Evolutionary conservation across 2,329 filamentous ascomycete genomes (phyloP).

Genomic region (Ophiosphaerella herpotricha): DNA sequence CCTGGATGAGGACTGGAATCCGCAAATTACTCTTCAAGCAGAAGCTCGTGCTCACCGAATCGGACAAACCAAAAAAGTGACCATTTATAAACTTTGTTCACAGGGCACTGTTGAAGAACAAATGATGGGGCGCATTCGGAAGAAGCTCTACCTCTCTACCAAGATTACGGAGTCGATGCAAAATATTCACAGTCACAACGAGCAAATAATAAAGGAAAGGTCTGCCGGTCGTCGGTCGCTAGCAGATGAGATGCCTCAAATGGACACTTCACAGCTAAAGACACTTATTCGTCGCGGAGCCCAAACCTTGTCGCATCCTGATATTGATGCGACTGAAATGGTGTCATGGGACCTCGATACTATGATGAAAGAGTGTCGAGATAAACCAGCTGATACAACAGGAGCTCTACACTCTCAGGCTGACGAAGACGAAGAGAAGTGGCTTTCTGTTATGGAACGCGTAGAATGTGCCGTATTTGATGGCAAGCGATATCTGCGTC

Average conservation of each 20-base stretch:
- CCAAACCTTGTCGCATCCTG: conserved; percentile 57
- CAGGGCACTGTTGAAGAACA: conserved; percentile 63
- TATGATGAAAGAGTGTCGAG: conserved; percentile 59
- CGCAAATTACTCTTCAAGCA: conserved; percentile 59
- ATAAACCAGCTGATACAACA: conserved; percentile 53
- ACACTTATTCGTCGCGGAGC: conserved; percentile 60
- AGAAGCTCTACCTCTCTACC: conserved; percentile 65
- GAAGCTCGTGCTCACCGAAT: conserved; percentile 61
- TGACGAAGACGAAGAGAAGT: conserved; percentile 61
- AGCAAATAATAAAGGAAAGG: conserved; percentile 31
- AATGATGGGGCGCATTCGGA: conserved; percentile 62
- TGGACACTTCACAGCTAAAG: conserved; percentile 59
- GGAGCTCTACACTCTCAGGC: conserved; percentile 46
- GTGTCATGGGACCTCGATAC: conserved; percentile 62
- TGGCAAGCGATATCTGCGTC: conserved; percentile 56
- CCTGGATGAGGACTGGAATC: conserved; percentile 62
- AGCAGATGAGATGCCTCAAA: conserved; percentile 56
- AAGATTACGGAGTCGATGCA: conserved; percentile 65
- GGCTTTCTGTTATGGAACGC: conserved; percentile 61
- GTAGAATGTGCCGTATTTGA: conserved; percentile 64
- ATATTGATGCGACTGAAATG: conserved; percentile 62
- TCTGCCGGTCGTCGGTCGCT: conserved; percentile 18
- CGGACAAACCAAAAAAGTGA: conserved; percentile 59
- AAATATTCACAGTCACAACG: conserved; percentile 55
- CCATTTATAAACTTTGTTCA: conserved; percentile 61